Base-by-base conservation (phyloP, 768 basidiomycete genomes). In the Termitomyces sp. region DNA sequence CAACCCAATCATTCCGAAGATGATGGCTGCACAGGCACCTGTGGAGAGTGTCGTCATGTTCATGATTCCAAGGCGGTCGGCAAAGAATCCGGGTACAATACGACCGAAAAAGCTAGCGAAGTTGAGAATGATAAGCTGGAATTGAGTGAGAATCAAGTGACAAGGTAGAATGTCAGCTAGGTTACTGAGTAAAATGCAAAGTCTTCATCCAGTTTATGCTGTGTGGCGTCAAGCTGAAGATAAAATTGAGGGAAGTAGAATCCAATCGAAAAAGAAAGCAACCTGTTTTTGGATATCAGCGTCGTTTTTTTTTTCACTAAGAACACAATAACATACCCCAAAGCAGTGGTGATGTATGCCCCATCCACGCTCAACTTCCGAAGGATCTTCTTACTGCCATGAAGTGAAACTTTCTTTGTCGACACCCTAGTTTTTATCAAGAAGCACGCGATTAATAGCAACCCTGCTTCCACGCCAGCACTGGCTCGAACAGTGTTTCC, bases 401-500 rank as follows among this genome's bases (percentile, higher is more conserved):
- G 52, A 3, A 21, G 23, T 25, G 50, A 23, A 34, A 52, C 54
- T 40, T 65, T 64, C 2, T 70, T 65, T 3, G 53, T 45, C 0
- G 70, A 66, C 0, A 72, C 47, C n/a, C 74, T 72, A 8, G 78
- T 68, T 39, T 68, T 66, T 68, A 79, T 75, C 46, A 76, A 57
- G 6, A 72, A n/a, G 58, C 75, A 72, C 0, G 75, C 76, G 47
- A 76, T 61, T 25, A 75, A 23, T 49, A 81, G 63, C 9, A 76
- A 60, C 1, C 63, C 77, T 9, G 70, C 65, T 37, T 76, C 60
- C 19, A 82, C 59, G 40, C 62, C 73, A 0, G 76, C 79, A 53
- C 71, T 77, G 14, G 69, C 72, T 3, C 78, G 71, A 21, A 75
- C 74, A 17, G 74, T 73, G 32, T 69, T 73, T 14, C 67, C 70